Conservation (phyloP, 208 protist species). For the Leishmania martiniquensis region DNA sequence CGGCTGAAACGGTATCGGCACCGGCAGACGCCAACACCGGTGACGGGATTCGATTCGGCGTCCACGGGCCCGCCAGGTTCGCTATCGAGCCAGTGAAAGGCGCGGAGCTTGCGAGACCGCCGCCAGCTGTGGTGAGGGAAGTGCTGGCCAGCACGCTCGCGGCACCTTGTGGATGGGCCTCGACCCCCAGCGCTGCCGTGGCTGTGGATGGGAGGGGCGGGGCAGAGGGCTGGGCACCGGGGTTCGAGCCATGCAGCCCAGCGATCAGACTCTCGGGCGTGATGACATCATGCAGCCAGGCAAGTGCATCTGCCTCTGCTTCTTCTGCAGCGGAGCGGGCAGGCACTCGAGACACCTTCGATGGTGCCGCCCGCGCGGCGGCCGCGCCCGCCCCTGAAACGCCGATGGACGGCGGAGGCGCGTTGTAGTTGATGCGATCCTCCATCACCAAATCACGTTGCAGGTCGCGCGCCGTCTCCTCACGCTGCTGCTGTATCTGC, state of each 20-base stretch:
- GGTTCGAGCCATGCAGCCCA: conserved; percentile 12
- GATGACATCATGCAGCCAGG: conserved; percentile 87
- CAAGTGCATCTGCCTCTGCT: conserved; percentile 61
- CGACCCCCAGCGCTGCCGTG: background rate
- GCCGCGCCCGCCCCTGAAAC: background rate
- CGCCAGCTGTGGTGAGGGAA: background rate
- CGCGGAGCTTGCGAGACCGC: background rate
- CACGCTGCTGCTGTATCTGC: conserved; percentile 22
- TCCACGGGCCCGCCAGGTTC: conserved; percentile 24
- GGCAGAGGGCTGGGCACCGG: conserved; percentile 8
- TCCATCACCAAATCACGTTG: conserved; percentile 55
- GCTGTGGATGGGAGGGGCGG: background rate
- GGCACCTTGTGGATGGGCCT: background rate
- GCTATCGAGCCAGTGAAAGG: background rate
- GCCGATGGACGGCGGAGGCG: conserved; percentile 10
- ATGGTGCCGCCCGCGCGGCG: background rate
- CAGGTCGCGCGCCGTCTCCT: conserved; percentile 38
- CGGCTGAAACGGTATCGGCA: conserved; percentile 15
- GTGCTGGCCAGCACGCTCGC: background rate
- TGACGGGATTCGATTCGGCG: conserved; percentile 19
- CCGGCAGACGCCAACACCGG: background rate
- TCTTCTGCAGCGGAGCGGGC: conserved; percentile 16
- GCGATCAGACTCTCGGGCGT: conserved; percentile 48
- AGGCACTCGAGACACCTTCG: background rate
- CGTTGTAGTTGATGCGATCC: conserved; percentile 64